A percentile compares a stretch with the other conserved stretches of the same genome.
Conservation (phyloP, 2,329 filamentous ascomycete species). For the Ceratocystis harringtonii region DNA sequence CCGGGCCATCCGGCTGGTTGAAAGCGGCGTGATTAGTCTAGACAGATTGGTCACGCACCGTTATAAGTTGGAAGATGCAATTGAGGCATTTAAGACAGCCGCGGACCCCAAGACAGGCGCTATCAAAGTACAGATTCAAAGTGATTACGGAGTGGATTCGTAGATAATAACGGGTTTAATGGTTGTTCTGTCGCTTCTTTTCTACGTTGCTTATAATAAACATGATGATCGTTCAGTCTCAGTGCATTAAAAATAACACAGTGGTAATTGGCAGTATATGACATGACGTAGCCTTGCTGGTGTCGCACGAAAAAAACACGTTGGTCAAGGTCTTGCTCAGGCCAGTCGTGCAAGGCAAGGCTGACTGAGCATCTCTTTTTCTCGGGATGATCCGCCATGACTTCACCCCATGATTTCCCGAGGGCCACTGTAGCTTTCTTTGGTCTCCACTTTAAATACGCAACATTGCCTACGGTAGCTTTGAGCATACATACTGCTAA, state of each 20-base stretch:
- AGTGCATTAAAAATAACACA: background rate
- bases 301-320: background rate
- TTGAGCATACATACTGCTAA: background rate
- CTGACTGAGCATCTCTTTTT: background rate
- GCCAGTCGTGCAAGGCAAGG: background rate
- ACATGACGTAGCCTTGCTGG: background rate
- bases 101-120: constrained; percentile 78
- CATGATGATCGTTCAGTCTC: background rate
- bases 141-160: constrained; percentile 21
- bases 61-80: constrained; percentile 69
- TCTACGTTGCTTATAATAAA: background rate
- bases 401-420: constrained; percentile 14
- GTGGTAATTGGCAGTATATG: background rate
- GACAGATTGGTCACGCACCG: constrained; percentile 75
- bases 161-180: background rate
- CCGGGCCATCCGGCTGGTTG: constrained; percentile 71
- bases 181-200: background rate
- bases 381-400: constrained; percentile 10
- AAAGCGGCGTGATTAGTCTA: constrained; percentile 71
- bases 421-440: background rate
- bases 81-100: constrained; percentile 80
- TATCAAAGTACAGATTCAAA: constrained; percentile 97
- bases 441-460: constrained; percentile 1
- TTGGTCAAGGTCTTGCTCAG: too few relatives aligned
- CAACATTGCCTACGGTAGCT: background rate